Conservation (phyloP, 2,329 filamentous ascomycete genomes). For the Neocucurbitaria cava region DNA sequence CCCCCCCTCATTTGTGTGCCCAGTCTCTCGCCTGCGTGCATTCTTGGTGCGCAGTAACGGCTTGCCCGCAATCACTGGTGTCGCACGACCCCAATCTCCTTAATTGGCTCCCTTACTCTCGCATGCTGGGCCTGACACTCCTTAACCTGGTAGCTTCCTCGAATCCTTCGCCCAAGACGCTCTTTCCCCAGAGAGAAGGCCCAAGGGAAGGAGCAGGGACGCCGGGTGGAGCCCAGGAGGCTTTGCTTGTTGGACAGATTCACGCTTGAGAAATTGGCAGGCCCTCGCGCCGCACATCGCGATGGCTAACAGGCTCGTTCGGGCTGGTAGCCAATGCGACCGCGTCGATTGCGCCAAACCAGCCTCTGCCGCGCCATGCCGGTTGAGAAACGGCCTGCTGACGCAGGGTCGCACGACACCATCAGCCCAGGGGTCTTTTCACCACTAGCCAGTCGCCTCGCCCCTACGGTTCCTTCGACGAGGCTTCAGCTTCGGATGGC, state of each 20-base stretch:
- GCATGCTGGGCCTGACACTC: background rate
- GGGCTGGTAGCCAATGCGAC: background rate
- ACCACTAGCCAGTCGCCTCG: background rate
- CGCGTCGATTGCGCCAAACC: background rate
- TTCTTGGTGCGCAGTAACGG: background rate
- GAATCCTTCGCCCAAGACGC: background rate
- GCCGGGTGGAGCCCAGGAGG: background rate
- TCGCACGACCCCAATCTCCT: constrained; percentile 7
- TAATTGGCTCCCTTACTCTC: constrained; percentile 8
- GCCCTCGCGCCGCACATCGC: background rate
- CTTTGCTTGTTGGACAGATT: background rate
- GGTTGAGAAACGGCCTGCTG: background rate
- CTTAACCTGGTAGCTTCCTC: background rate
- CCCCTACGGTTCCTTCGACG: background rate
- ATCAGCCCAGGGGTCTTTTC: background rate
- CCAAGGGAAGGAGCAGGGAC: background rate
- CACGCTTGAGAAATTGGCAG: background rate
- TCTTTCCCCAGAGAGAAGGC: background rate
- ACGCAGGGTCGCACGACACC: background rate
- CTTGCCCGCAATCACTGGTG: background rate
- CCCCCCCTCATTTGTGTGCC: constrained; percentile 1
- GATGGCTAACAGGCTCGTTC: background rate
- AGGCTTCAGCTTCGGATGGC: constrained; percentile 4
- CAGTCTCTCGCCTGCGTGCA: background rate
- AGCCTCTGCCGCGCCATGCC: background rate